Base-by-base conservation (phyloP, 2,329 filamentous ascomycete genomes). In the Dothistroma pini region DNA sequence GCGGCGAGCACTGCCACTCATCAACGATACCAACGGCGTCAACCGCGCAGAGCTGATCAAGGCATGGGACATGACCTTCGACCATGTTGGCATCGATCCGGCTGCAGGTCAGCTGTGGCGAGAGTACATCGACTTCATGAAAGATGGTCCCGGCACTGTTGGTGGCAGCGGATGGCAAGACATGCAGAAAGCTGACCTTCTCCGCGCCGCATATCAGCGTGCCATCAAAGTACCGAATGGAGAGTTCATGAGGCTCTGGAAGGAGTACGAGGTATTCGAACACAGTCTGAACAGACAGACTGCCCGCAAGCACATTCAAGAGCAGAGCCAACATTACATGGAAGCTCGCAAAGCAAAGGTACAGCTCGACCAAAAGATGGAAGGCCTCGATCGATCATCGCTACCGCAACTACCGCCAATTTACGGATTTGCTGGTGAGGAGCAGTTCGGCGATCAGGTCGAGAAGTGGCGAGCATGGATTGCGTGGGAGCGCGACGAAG, bases 251-350 rank as follows among this genome's bases (percentile, higher is more conserved):
- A 84, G 84, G 56, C 79, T 99, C 14, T 99, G 95, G 96, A 96
- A 96, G 74, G 93, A 99, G 72, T 99, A 99, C 72, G 93, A 97
- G 74, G 88, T 90, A 68, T 99, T 99, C 72, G 95, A 99, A 77
- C 92, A 95, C 85, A 86, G 88, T 6, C 77, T 97, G 61, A 97
- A 97, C 80, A 97, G 96, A 76, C 85, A 91, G 67, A 96, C 92
- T 48, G 95, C 91, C 48, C 90, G 93, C 25, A 97, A 97, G 76
- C 93, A 96, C 68, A 83, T 99, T 4, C 92, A 96, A 73, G 95
- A 99, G 71, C 88, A 89, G 63, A 97, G 93, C 0, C 89, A 93
- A 1, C 86, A 89, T 2, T 99, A 97, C 75, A 96, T 99, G 92
- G 96, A 93, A 16, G 95, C 96, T 56, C 89, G 96, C 74, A 93